Evolutionary conservation across 148 eudicot genomes (phyloP), one percentile per base, ranked within the genome.

Genomic region (Rhododendron kiyosumense): DNA sequence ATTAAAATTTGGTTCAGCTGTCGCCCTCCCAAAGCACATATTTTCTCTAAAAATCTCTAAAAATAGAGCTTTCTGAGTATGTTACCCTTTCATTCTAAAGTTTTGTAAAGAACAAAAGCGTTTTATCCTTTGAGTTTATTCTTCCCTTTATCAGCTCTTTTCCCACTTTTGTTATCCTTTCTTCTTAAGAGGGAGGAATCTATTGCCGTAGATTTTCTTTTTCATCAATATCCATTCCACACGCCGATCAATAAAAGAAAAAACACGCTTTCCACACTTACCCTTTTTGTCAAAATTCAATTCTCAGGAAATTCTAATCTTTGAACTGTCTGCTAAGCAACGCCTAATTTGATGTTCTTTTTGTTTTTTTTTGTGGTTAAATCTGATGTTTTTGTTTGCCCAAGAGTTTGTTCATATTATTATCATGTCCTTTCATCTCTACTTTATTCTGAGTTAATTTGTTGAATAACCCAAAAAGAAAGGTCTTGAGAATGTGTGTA

Each of bases 131-230:
- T 30, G 41, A 51, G 51, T 83, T 82, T 36, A 22, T 63, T 65
- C 17, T 63, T 14, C 51, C 46, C 52, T 83, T 63, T 65, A 83
- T 83, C 20, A 15, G 52, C 77, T 83, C 8, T 65, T 82, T 82
- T 82, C 18, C 71, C 71, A 12, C 74, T 61, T 36, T 63, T 24
- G 18, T n/a, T 18, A 24, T 45, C 36, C 63, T 80, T 34, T 30
- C 38, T 30, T 30, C 76, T 32, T 32, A 28, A 15, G 4, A 51
- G 45, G 61, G 24, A 1, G 63, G 83, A 51, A 80, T 80, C 43
- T 80, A 80, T 30, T 80, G 65, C 13, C 48, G 43, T 36, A 76
- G 57, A 24, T 26, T 51, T 5, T 26, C 51, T 6, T 48, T 48
- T 48, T 48, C 34, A 26, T 48, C 49, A 2, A 43, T 78, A 38